Conservation (phyloP, 495 filamentous ascomycete species). For the Lasiosphaeris hirsuta region DNA sequence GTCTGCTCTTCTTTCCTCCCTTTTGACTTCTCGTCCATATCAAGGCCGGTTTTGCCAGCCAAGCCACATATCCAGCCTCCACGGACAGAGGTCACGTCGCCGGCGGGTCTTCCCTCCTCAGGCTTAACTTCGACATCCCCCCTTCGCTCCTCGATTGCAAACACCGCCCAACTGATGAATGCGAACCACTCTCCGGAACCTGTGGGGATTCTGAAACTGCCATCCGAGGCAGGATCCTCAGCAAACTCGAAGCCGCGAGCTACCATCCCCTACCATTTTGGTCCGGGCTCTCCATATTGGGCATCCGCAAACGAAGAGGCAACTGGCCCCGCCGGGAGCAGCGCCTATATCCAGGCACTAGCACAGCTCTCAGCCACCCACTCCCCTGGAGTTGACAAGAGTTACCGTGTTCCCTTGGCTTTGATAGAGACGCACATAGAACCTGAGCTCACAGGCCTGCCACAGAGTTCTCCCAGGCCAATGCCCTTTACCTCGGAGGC, state of each 20-base stretch:
- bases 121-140: background rate
- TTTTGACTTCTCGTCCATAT: background rate
- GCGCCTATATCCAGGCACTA: slow-evolving; percentile 12
- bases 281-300: slow-evolving; percentile 6
- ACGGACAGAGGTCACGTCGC: background rate
- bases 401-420: background rate
- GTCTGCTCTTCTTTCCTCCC: background rate
- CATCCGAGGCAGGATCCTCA: background rate
- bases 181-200: slow-evolving; percentile 6
- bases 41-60: too few species aligned
- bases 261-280: background rate
- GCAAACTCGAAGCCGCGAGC: too few species aligned
- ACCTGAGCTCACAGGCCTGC: too few species aligned
- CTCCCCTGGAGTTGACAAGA: slow-evolving; percentile 8
- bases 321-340: background rate
- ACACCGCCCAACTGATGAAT: slow-evolving; percentile 5
- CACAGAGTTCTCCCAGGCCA: too few species aligned
- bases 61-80: background rate
- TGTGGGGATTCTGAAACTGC: background rate
- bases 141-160: too few species aligned
- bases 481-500: background rate
- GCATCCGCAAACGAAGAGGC: background rate
- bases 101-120: background rate
- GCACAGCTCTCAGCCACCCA: slow-evolving; percentile 12
- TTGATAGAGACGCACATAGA: too few species aligned